Evolutionary conservation across 2,329 filamentous ascomycete species (phyloP), one percentile per base, ranked within the genome.

Genomic region (Acrocalymma vagum): DNA sequence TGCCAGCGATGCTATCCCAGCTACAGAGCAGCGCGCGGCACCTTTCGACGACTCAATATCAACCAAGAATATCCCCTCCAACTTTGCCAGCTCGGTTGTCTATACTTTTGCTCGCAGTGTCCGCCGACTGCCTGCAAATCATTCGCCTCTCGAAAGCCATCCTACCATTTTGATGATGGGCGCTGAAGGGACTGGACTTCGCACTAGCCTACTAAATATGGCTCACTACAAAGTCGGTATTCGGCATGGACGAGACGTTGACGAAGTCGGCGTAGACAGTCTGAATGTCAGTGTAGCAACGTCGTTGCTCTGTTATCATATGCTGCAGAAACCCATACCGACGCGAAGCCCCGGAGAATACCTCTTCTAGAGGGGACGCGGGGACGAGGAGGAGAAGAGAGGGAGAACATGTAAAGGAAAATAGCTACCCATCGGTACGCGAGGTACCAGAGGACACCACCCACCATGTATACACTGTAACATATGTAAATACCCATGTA

Each of bases 201-300:
- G 54, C 15, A 14, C 27, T 3, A 63, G 55, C 28, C 37, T 70
- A 14, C 36, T 61, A 11, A 81, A 79, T 27, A 78, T 82, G 42
- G 86, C 88, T 0, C 83, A 95, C 60, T 73, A 72, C 14, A 74
- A 77, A 17, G 74, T 86, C 11, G 78, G 85, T 6, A 89, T 99
- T 38, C 52, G 81, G 67, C 67, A 80, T 67, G 67, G 72, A 53
- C 51, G 78, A 69, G 49, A 58, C 2, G 27, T 73, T 62, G 48
- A 75, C 59, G 64, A 80, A 60, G 65, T 84, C 53, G 64, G 79
- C 2, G 84, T 99, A 3, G 93, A 97, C 69, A 96, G 91, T 67
- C 72, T 99, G 66, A 97, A 99, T 65, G 94, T 97, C 25, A 90
- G 89, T 62, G 92, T 95, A 14, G 93, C 94, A 1, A 84, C 89